Evolutionary conservation across 2,329 filamentous ascomycete genomes (phyloP), one percentile per base, ranked within the genome.

Genomic region (Fusarium napiforme): DNA sequence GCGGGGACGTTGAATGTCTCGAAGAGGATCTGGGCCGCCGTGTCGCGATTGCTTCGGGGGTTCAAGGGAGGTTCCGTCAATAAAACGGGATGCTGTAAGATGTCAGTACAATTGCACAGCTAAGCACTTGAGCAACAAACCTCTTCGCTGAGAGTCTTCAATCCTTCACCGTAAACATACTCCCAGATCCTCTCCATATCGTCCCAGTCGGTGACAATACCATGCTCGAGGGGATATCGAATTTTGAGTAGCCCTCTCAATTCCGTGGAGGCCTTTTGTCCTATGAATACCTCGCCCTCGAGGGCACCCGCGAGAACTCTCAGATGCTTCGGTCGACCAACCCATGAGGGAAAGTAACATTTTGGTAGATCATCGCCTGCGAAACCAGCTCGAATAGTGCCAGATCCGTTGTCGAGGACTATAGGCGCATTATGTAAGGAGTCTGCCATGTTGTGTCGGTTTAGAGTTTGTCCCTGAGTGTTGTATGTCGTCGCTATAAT

Each of bases 161-260:
- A 83, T 73, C 97, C 96, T 80, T 98, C 96, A 65, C 93, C 93
- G 82, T 98, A 99, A 60, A 99, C 95, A 80, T 97, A 96, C 79
- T 97, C 93, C 96, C 96, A 99, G 84, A 99, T 99, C 85, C 94
- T 92, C 87, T 99, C 96, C 96, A 99, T 99, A 81, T 99, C 96
- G 81, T 98, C 96, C 96, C 96, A 99, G 83, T 99, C 95, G 77
- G 96, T 99, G 72, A 99, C 96, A 79, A 99, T 97, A 77, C 96
- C 96, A 82, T 99, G 96, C 85, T 98, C 96, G 62, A 99, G 86
- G 49, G 96, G 96, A 82, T 98, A 98, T 75, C 91, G 89, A 78
- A 99, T 98, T 89, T 98, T 99, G 77, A 99, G 88, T 70, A 99
- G 86, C 7, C 96, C 96, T 79, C 96, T 91, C 79, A 97, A 88